A percentile compares a stretch with the other conserved stretches of the same genome.
phyloP scores from a whole-genome alignment of 1,284 basidiomycete genomes.

The Sparassis latifolia region DNA sequence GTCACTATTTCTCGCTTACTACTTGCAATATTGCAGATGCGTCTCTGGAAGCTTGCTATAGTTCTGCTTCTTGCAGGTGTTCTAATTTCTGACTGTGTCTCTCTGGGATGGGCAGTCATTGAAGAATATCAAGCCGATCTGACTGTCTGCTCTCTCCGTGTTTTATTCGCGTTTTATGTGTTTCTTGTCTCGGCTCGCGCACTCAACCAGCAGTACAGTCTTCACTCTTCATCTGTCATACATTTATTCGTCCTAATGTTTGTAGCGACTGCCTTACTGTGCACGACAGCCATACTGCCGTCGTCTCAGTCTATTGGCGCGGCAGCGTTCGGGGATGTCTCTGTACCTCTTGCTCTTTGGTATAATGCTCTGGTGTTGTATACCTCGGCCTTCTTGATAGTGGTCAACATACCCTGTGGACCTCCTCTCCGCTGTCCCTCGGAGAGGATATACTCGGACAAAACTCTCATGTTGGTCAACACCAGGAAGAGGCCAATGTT shows the following conservation, averaged over 20 bases:
- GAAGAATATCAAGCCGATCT: constrained; percentile 29
- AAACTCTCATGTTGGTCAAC: constrained; percentile 50
- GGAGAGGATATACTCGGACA: constrained; percentile 67
- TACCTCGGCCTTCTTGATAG: constrained; percentile 38
- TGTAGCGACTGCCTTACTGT: constrained; percentile 44
- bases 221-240: constrained; percentile 58
- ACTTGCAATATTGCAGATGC: constrained; percentile 34
- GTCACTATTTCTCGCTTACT: constrained; percentile 4
- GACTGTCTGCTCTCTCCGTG: constrained; percentile 41
- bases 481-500: constrained; percentile 60
- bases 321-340: constrained; percentile 9
- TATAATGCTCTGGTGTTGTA: constrained; percentile 46
- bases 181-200: constrained; percentile 47
- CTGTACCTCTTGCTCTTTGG: constrained; percentile 34
- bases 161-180: constrained; percentile 56
- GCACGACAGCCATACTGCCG: constrained; percentile 51
- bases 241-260: constrained; percentile 60
- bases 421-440: constrained; percentile 71
- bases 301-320: constrained; percentile 14
- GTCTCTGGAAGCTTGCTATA: constrained; percentile 48
- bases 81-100: constrained; percentile 44
- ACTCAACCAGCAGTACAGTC: constrained; percentile 42
- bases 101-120: constrained; percentile 45
- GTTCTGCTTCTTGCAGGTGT: constrained; percentile 38
- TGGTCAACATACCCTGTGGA: constrained; percentile 60